A percentile compares a stretch with the other conserved stretches of the same genome.
phyloP scores from a whole-genome alignment of 495 filamentous ascomycete genomes.

The Chaetomium fimeti region DNA sequence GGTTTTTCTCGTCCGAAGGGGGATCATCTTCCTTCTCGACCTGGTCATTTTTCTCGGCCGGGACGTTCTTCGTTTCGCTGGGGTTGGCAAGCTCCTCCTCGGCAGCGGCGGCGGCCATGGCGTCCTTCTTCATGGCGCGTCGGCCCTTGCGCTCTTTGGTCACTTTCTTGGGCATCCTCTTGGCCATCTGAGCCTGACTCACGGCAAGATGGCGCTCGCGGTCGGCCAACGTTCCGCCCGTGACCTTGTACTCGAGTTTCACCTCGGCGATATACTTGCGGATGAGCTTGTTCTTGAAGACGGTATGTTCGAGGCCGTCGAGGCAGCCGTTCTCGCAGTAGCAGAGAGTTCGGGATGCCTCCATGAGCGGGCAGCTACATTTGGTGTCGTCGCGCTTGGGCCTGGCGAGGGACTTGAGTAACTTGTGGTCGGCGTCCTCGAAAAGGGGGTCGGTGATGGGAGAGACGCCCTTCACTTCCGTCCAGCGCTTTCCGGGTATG shows the following conservation, averaged over 20 bases:
- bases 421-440: neutral
- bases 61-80: neutral
- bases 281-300: constrained; percentile 5
- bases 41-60: neutral
- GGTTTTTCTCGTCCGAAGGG: neutral
- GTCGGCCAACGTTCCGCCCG: neutral
- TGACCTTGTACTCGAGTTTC: neutral
- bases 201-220: neutral
- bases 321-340: constrained; percentile 4
- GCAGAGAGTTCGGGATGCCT: neutral
- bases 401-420: constrained; percentile 2
- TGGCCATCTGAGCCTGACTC: neutral
- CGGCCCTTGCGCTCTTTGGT: constrained; percentile 7
- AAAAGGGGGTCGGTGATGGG: constrained; percentile 8
- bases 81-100: neutral
- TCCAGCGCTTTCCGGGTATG: constrained; percentile 12
- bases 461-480: neutral
- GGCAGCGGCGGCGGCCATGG: constrained; percentile 4
- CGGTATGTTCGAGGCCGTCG: neutral
- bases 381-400: neutral
- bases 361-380: constrained; percentile 1
- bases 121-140: neutral
- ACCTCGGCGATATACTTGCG: constrained; percentile 5
- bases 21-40: neutral
- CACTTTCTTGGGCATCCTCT: constrained; percentile 12